Percentiles rank a stretch among this genome's conserved stretches.
phyloP scores from a whole-genome alignment of 2,329 filamentous ascomycete species.

The Graphilbum fragrans region DNA sequence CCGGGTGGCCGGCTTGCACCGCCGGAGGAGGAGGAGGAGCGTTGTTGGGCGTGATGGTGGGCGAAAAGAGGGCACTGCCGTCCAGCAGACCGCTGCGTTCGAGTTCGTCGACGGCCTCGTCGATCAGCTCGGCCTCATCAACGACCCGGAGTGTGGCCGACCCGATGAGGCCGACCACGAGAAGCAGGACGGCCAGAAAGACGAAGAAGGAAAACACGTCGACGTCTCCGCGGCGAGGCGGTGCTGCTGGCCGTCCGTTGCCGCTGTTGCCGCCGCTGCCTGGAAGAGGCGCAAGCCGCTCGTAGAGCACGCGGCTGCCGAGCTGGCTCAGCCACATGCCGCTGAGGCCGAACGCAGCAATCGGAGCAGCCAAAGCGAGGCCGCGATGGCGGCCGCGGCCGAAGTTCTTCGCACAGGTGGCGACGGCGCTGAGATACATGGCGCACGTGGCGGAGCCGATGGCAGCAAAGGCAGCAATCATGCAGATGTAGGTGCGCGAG shows the following conservation, averaged over 20 bases:
- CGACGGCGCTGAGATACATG: slow-evolving; percentile 87
- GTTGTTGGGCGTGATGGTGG: slow-evolving; percentile 45
- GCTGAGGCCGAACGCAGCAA: slow-evolving; percentile 84
- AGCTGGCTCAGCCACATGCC: slow-evolving; percentile 94
- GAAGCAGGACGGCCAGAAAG: slow-evolving; percentile 64
- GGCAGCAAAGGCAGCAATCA: slow-evolving; percentile 74
- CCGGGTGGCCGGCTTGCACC: neutral
- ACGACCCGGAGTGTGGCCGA: slow-evolving; percentile 65
- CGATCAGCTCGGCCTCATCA: slow-evolving; percentile 76
- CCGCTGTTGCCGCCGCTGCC: slow-evolving; percentile 9
- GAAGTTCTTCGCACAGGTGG: slow-evolving; percentile 97
- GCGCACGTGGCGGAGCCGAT: slow-evolving; percentile 75
- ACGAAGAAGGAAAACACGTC: slow-evolving; percentile 80
- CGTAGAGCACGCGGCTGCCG: slow-evolving; percentile 65
- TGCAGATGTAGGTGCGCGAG: slow-evolving; percentile 61
- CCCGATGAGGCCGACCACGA: slow-evolving; percentile 60
- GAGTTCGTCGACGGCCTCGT: slow-evolving; percentile 81
- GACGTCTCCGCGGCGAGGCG: slow-evolving; percentile 40
- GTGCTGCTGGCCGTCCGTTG: slow-evolving; percentile 32
- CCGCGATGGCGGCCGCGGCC: slow-evolving; percentile 79
- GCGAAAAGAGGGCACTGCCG: slow-evolving; percentile 59
- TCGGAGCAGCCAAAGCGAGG: slow-evolving; percentile 77
- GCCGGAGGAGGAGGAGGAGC: slow-evolving; percentile 44
- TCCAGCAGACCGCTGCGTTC: slow-evolving; percentile 76
- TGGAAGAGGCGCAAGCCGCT: slow-evolving; percentile 38